Conservation (phyloP, 768 basidiomycete species). For the Gloeopeniophorella convolvens region DNA sequence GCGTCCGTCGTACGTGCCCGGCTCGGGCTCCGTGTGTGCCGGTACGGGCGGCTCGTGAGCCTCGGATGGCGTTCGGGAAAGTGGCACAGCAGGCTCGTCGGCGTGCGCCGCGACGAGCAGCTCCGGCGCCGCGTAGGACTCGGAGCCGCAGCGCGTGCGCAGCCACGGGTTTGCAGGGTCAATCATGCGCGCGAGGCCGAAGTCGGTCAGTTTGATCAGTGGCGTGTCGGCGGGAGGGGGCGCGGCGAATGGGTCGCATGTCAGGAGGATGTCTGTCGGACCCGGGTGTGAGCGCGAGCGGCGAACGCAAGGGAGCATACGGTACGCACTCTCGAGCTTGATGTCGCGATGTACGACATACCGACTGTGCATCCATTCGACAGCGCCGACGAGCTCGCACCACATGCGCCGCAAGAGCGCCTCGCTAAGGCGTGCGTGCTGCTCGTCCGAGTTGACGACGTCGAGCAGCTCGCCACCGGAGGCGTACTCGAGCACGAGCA, state of each 20-base stretch:
- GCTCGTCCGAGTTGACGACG: constrained; percentile 52
- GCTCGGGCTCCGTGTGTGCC: constrained; percentile 25
- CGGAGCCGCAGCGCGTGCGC: constrained; percentile 78
- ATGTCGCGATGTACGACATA: constrained; percentile 87
- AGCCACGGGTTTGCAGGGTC: constrained; percentile 56
- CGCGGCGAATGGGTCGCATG: constrained; percentile 35
- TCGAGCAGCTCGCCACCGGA: constrained; percentile 79
- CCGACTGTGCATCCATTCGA: constrained; percentile 84
- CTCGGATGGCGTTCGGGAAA: constrained; percentile 18
- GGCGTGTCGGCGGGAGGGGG: constrained; percentile 28
- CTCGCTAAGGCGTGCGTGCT: constrained; percentile 32
- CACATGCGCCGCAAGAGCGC: constrained; percentile 61
- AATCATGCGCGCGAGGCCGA: constrained; percentile 83
- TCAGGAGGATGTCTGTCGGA: constrained; percentile 66
- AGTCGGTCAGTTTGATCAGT: constrained; percentile 80
- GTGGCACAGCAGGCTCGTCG: constrained; percentile 22
- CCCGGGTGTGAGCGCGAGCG: background rate
- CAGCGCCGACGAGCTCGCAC: constrained; percentile 68
- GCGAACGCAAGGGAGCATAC: background rate
- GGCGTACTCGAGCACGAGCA: constrained; percentile 71
- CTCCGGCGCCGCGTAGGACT: constrained; percentile 83
- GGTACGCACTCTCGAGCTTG: constrained; percentile 67
- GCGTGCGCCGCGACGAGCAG: constrained; percentile 40
- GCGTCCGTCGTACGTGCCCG: constrained; percentile 68
- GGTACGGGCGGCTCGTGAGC: background rate